Conservation (phyloP, 306 rosid genomes). For the Ormosia semicastrata region DNA sequence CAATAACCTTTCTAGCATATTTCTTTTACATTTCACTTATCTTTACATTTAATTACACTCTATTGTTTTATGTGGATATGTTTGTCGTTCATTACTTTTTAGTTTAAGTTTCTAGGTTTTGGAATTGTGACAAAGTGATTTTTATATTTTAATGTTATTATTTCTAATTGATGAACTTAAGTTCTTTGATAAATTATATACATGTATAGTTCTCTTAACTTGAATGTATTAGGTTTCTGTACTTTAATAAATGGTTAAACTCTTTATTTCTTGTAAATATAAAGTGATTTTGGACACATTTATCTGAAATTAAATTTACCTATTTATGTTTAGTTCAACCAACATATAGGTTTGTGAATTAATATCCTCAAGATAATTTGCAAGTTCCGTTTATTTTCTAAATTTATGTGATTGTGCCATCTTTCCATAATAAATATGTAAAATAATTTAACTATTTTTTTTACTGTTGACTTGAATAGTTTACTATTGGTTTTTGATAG, state of each 20-base stretch:
- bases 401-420: not conserved
- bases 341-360: not conserved
- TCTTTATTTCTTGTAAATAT: not conserved
- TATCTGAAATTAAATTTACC: not conserved
- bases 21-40: not conserved
- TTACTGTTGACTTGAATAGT: not conserved
- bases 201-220: not conserved
- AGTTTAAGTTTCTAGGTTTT: conserved; percentile 3
- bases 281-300: not conserved
- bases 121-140: not conserved
- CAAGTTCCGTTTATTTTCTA: not conserved
- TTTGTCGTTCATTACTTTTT: conserved; percentile 2
- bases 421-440: not conserved
- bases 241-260: not conserved
- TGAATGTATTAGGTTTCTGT: not conserved
- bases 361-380: not conserved
- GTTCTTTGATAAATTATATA: not conserved
- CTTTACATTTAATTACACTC: not conserved
- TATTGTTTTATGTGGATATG: not conserved
- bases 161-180: conserved; percentile 8
- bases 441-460: not conserved
- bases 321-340: not conserved
- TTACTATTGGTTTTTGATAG: not conserved
- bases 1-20: not conserved
- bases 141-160: not conserved